Conservation (phyloP, 2,329 filamentous ascomycete species). For the Trichoderma sp. region DNA sequence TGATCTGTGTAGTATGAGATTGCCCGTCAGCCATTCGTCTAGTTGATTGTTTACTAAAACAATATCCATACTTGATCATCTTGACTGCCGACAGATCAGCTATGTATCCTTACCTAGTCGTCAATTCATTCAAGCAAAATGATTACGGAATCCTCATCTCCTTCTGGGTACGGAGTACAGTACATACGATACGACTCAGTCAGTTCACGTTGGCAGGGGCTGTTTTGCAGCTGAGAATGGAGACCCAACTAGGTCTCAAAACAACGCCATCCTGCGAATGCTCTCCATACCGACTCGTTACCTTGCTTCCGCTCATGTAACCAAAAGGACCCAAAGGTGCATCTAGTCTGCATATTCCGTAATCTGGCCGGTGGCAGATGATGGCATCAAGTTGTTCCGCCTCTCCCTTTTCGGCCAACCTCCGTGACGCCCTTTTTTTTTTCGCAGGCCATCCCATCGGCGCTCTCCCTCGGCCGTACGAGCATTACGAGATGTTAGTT, state of each 20-base stretch:
- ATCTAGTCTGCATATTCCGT: neutral
- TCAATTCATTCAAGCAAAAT: neutral
- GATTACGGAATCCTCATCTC: neutral
- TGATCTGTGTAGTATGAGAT: neutral
- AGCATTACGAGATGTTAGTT: neutral
- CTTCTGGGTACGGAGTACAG: neutral
- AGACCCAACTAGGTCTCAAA: neutral
- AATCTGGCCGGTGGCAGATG: neutral
- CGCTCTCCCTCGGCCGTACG: neutral
- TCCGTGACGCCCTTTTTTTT: neutral
- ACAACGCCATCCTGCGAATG: neutral
- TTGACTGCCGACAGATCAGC: neutral
- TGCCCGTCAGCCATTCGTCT: neutral
- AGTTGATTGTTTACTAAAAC: neutral
- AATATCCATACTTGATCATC: neutral
- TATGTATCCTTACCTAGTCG: neutral
- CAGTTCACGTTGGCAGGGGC: neutral
- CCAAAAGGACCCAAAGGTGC: neutral
- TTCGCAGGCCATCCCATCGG: neutral
- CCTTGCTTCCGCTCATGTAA: neutral
- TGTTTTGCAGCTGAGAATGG: neutral
- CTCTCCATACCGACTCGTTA: neutral
- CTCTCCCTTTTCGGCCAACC: slow-evolving; percentile 15
- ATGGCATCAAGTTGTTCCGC: neutral
- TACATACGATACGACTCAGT: neutral